Percentiles rank a stretch among this genome's conserved stretches.
Conservation (phyloP, 1,284 basidiomycete species). For the Sporisorium reilianum region DNA sequence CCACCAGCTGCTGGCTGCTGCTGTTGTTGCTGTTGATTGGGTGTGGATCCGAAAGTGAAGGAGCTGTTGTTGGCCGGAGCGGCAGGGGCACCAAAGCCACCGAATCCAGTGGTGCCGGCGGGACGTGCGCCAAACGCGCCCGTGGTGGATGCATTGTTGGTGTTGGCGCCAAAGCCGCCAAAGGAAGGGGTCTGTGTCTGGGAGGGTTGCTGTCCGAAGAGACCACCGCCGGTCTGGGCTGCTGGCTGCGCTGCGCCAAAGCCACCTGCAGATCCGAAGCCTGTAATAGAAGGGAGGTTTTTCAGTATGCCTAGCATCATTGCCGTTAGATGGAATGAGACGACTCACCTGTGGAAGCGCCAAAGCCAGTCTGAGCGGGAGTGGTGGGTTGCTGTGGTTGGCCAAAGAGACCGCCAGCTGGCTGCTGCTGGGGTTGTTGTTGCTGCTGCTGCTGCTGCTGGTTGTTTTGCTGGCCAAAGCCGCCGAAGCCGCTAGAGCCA, state of each 20-base stretch:
- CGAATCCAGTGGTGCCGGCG: conserved; percentile 55
- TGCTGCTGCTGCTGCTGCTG: conserved; percentile 54
- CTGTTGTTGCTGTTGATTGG: conserved; percentile 31
- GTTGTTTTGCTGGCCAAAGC: conserved; percentile 64
- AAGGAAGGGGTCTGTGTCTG: conserved; percentile 56
- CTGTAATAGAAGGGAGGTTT: conserved; percentile 3
- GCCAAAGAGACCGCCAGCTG: conserved; percentile 68
- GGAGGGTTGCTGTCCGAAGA: conserved; percentile 64
- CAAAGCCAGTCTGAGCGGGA: conserved; percentile 55
- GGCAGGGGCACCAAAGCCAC: conserved; percentile 53
- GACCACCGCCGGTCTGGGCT: conserved; percentile 59
- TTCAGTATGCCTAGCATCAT: neutral
- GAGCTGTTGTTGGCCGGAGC: conserved; percentile 31
- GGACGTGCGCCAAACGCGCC: conserved; percentile 58
- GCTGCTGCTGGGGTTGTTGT: conserved; percentile 66
- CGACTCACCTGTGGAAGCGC: conserved; percentile 39
- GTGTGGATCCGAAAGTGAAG: conserved; percentile 52
- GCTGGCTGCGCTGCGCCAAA: conserved; percentile 56
- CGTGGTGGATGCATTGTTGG: conserved; percentile 46
- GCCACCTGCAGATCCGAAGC: conserved; percentile 47
- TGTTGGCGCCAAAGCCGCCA: conserved; percentile 50
- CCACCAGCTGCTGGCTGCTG: conserved; percentile 41
- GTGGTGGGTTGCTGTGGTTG: conserved; percentile 62
- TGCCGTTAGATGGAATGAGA: too few species aligned
- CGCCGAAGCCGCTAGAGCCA: conserved; percentile 56